Conservation (phyloP, 2,329 filamentous ascomycete species). For the Nannizzia gypsea region DNA sequence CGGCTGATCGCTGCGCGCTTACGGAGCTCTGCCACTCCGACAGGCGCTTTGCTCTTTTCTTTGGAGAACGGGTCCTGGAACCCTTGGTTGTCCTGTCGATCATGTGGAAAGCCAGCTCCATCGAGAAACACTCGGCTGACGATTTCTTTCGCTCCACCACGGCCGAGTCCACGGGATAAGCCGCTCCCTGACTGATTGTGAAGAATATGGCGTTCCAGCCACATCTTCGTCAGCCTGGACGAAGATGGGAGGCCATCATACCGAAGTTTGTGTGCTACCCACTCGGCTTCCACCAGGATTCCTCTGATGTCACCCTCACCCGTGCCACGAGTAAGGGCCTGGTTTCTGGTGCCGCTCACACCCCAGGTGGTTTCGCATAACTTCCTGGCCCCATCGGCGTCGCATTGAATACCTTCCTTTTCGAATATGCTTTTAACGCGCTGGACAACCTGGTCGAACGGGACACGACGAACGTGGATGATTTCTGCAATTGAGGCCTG, state of each 20-base stretch:
- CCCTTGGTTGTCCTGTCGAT: constrained; percentile 27
- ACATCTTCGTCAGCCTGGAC: constrained; percentile 42
- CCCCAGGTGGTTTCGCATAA: constrained; percentile 56
- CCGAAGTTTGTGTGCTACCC: constrained; percentile 50
- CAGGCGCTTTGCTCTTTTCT: constrained; percentile 20
- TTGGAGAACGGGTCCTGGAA: constrained; percentile 26
- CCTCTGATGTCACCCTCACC: constrained; percentile 49
- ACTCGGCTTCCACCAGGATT: constrained; percentile 53
- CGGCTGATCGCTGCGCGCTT: constrained; percentile 49
- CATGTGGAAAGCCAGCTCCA: constrained; percentile 48
- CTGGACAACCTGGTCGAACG: constrained; percentile 70
- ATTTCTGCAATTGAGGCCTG: constrained; percentile 77
- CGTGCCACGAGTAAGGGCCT: constrained; percentile 33
- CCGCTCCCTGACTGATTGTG: constrained; percentile 43
- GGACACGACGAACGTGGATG: constrained; percentile 80
- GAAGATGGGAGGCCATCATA: constrained; percentile 29
- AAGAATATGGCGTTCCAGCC: constrained; percentile 49
- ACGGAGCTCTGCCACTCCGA: constrained; percentile 48
- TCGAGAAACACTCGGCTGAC: constrained; percentile 55
- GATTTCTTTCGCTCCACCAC: constrained; percentile 52
- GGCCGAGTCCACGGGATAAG: constrained; percentile 47
- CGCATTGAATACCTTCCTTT: constrained; percentile 76
- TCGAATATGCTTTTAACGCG: constrained; percentile 76
- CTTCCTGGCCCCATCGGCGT: constrained; percentile 73
- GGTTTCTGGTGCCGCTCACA: constrained; percentile 47